Evolutionary conservation across 1,284 basidiomycete genomes (phyloP).

Genomic region (Cryptococcus hybrid): DNA sequence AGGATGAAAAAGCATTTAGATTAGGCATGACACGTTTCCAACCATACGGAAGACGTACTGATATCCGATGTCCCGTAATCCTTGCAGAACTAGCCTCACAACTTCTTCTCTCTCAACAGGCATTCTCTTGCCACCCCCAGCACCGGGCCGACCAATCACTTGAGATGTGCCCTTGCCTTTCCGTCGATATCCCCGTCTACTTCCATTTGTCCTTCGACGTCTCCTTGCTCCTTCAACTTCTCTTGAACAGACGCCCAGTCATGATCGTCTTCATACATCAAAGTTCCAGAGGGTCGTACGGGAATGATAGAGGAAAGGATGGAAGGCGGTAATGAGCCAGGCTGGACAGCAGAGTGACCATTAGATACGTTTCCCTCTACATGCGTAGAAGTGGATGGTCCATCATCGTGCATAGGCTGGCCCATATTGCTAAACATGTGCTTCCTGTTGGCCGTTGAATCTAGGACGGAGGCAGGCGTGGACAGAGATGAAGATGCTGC

Average conservation of each 20-base stretch:
- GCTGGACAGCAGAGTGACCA: not conserved
- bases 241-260: slow-evolving; percentile 29
- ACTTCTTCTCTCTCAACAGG: slow-evolving; percentile 82
- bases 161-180: not conserved
- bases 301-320: slow-evolving; percentile 10
- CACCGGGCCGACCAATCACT: slow-evolving; percentile 10
- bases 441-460: not conserved
- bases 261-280: slow-evolving; percentile 45
- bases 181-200: slow-evolving; percentile 9
- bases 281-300: slow-evolving; percentile 16
- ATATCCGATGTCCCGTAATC: slow-evolving; percentile 88
- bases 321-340: slow-evolving; percentile 8
- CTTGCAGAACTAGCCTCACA: slow-evolving; percentile 85
- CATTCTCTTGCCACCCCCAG: slow-evolving; percentile 34
- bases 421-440: slow-evolving; percentile 11
- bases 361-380: slow-evolving; percentile 2
- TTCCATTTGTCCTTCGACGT: slow-evolving; percentile 11
- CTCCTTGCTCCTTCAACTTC: not conserved
- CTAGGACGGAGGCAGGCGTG: no score
- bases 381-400: slow-evolving; percentile 4
- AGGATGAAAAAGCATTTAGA: not conserved
- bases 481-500: not conserved
- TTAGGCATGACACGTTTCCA: not conserved
- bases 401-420: slow-evolving; percentile 10
- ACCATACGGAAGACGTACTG: slow-evolving; percentile 59